phyloP scores from a whole-genome alignment of 345 rosid genomes.

The Eucalyptus pauciflora region DNA sequence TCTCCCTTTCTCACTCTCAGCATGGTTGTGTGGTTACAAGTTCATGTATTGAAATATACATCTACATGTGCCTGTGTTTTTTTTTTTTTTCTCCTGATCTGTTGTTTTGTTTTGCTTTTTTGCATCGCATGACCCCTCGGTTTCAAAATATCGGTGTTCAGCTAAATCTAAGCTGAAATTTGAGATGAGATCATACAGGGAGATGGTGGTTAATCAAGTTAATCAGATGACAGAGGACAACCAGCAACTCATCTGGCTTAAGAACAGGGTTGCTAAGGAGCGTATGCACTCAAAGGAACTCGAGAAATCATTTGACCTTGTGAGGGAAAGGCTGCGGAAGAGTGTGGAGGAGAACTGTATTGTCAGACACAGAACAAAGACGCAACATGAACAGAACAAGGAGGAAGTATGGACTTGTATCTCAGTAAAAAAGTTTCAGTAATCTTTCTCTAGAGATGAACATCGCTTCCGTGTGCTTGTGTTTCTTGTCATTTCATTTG shows the following conservation, averaged over 20 bases:
- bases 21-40: neutral
- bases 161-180: slow-evolving; percentile 57
- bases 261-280: slow-evolving; percentile 29
- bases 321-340: slow-evolving; percentile 58
- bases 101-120: neutral
- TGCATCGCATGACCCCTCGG: neutral
- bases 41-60: neutral
- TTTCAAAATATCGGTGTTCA: neutral
- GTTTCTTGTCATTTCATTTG: neutral
- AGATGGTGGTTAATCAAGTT: slow-evolving; percentile 57
- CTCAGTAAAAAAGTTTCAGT: neutral
- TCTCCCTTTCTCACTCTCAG: neutral
- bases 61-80: neutral
- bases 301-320: slow-evolving; percentile 36
- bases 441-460: neutral
- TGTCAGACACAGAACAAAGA: slow-evolving; percentile 57
- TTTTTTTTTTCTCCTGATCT: neutral
- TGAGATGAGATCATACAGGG: slow-evolving; percentile 68
- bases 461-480: neutral
- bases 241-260: slow-evolving; percentile 53
- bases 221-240: slow-evolving; percentile 69
- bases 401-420: slow-evolving; percentile 46
- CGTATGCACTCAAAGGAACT: slow-evolving; percentile 33
- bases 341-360: slow-evolving; percentile 53
- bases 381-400: slow-evolving; percentile 64